Evolutionary conservation across 371 early-diverging fungal species (phyloP).

Genomic region (Mortierella sp.): DNA sequence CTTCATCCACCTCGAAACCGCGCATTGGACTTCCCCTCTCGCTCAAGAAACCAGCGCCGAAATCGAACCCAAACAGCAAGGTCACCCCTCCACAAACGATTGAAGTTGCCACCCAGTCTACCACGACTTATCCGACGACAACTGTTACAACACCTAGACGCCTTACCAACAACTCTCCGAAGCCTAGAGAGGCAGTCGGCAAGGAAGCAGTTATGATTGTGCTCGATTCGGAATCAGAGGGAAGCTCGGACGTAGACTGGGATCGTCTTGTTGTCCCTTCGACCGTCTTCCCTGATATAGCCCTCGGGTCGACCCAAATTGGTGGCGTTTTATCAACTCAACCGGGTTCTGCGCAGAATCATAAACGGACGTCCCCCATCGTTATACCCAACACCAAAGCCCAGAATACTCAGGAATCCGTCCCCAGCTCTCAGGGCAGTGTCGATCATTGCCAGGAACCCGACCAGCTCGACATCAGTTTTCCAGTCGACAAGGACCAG

Average conservation of each 20-base stretch:
- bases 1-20: background rate
- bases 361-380: background rate
- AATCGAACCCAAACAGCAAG: background rate
- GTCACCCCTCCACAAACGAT: background rate
- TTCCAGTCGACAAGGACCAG: background rate
- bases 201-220: conserved; percentile 12
- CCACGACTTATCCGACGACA: background rate
- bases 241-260: conserved; percentile 9
- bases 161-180: background rate
- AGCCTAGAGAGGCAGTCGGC: background rate
- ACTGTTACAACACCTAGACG: background rate
- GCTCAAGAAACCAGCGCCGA: conserved; percentile 13
- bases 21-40: conserved; percentile 6
- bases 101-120: background rate
- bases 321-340: conserved; percentile 28
- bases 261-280: background rate
- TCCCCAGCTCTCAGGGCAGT: conserved; percentile 48
- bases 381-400: background rate
- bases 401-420: conserved; percentile 34
- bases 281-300: background rate
- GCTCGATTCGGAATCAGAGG: conserved; percentile 45
- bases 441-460: conserved; percentile 5
- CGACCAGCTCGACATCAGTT: background rate
- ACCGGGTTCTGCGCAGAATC: background rate
- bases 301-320: conserved; percentile 15